A percentile compares a stretch with the other conserved stretches of the same genome.
These are phyloP conservation scores for Geranomyces michiganensis DNA, from an alignment of 192 early-diverging fungal species.

Conservation along the genomic window DNA sequence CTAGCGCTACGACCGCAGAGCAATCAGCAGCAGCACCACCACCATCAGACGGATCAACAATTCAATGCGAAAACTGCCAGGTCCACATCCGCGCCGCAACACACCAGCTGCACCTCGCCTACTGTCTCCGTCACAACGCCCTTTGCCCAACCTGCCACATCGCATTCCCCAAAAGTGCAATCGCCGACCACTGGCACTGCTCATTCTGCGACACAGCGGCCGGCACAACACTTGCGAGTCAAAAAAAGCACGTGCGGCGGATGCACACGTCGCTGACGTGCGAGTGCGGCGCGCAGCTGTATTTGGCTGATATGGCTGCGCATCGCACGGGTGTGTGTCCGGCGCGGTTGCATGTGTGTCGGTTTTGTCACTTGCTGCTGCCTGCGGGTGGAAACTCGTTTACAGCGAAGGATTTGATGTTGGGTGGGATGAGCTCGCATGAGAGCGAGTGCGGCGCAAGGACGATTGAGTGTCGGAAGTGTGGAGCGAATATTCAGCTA, in stretches of 20 bases:
- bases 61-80: constrained; percentile 74
- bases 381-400: constrained; percentile 61
- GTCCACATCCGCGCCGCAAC: constrained; percentile 65
- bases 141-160: constrained; percentile 65
- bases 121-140: constrained; percentile 81
- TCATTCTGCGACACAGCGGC: constrained; percentile 64
- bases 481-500: constrained; percentile 69
- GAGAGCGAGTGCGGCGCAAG: constrained; percentile 85
- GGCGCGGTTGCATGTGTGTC: constrained; percentile 76
- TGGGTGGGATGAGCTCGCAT: constrained; percentile 61
- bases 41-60: neutral
- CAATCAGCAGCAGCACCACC: neutral
- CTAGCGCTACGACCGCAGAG: neutral
- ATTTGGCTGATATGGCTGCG: constrained; percentile 56
- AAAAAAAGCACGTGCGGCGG: constrained; percentile 70
- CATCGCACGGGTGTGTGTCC: constrained; percentile 74
- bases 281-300: constrained; percentile 53
- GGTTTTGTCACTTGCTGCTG: constrained; percentile 77
- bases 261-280: constrained; percentile 66
- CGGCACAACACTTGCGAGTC: constrained; percentile 33
- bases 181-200: constrained; percentile 85
- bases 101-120: constrained; percentile 69
- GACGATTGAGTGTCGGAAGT: constrained; percentile 81
- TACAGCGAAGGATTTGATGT: constrained; percentile 63
- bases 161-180: constrained; percentile 70